Percentiles rank a stretch among this genome's conserved stretches.
Evolutionary conservation across 805 yeast genomes (phyloP).

Genomic region (Ogataea pini): DNA sequence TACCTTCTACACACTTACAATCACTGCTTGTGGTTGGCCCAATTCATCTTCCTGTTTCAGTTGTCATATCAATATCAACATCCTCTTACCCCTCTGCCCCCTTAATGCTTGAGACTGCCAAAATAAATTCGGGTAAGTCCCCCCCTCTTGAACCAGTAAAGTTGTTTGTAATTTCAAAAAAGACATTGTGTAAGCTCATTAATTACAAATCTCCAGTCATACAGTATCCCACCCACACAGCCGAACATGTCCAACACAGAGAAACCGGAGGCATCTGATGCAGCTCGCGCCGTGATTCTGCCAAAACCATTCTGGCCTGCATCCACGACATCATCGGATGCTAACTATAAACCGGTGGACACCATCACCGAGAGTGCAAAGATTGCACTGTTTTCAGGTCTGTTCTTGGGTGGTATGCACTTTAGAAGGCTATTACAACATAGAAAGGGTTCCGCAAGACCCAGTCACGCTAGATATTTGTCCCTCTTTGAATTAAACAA

Average conservation of each 20-base stretch:
- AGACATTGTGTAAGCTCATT: background rate
- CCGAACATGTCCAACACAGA: conserved; percentile 3
- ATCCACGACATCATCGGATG: conserved; percentile 14
- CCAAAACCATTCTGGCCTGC: conserved; percentile 35
- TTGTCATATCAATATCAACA: too few species aligned
- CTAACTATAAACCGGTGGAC: conserved; percentile 31
- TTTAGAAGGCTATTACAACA: conserved; percentile 38
- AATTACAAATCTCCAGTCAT: background rate
- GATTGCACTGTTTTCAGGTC: conserved; percentile 31
- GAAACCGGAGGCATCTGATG: background rate
- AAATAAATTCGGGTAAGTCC: conserved; percentile 1
- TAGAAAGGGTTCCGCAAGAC: conserved; percentile 40
- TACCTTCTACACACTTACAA: too few species aligned
- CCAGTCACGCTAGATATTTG: conserved; percentile 38
- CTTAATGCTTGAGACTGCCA: conserved; percentile 3
- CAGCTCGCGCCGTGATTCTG: conserved; percentile 7
- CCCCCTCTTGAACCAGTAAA: conserved; percentile 4
- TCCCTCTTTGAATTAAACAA: conserved; percentile 32
- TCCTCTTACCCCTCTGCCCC: background rate
- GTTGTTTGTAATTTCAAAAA: conserved; percentile 5
- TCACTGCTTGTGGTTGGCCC: too few species aligned
- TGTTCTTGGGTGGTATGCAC: conserved; percentile 39
- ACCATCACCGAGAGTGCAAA: conserved; percentile 33
- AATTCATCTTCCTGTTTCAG: too few species aligned
- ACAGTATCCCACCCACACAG: background rate